Evolutionary conservation across 1,284 basidiomycete genomes (phyloP).

Genomic region (Ustanciosporium gigantosporum): DNA sequence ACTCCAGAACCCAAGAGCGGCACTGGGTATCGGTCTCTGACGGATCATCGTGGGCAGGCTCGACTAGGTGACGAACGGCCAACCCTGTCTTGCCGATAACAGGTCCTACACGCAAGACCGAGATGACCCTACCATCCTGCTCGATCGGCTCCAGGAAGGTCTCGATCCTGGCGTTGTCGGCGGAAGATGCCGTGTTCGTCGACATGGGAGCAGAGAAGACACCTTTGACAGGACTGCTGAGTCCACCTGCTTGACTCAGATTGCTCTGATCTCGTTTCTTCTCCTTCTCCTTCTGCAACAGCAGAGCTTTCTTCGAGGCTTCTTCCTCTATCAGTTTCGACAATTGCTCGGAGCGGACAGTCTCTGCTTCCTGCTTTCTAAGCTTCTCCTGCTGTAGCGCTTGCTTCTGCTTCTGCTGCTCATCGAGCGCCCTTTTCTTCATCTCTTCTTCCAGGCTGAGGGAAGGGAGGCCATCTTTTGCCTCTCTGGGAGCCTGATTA

Average conservation of each 20-base stretch:
- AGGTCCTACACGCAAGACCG: constrained; percentile 45
- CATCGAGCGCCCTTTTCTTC: constrained; percentile 45
- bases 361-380: constrained; percentile 28
- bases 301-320: constrained; percentile 38
- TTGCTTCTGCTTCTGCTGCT: constrained; percentile 32
- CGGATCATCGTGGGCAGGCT: constrained; percentile 33
- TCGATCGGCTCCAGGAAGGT: constrained; percentile 50
- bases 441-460: constrained; percentile 57
- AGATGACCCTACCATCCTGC: constrained; percentile 25
- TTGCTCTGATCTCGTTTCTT: constrained; percentile 32
- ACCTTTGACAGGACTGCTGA: constrained; percentile 12
- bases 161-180: constrained; percentile 22
- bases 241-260: constrained; percentile 10
- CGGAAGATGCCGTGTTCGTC: background rate
- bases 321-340: constrained; percentile 48
- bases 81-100: constrained; percentile 33
- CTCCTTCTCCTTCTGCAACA: constrained; percentile 41
- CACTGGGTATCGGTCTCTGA: constrained; percentile 13
- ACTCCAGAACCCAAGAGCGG: constrained; percentile 48
- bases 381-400: constrained; percentile 24
- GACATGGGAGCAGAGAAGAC: background rate
- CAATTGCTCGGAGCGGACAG: constrained; percentile 42
- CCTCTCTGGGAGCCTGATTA: constrained; percentile 27
- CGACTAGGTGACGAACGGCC: constrained; percentile 35
- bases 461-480: constrained; percentile 28